Conservation (phyloP, 225 moss, liverwort and hornwort species). For the Sphagnum contortum region DNA sequence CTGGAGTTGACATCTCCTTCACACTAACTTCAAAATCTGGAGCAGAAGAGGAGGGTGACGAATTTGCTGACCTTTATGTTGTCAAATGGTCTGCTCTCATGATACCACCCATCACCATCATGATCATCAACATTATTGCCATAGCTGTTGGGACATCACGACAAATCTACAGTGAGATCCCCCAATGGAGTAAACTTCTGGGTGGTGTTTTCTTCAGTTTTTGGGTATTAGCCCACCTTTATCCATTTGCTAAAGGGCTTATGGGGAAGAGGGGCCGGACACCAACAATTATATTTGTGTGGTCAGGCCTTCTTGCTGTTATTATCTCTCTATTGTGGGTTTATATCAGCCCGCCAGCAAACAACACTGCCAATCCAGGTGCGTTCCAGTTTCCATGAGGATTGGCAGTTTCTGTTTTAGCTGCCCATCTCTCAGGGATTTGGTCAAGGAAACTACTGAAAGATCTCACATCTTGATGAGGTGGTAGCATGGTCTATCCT, state of each 20-base stretch:
- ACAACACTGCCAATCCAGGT: constrained; percentile 13
- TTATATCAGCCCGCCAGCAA: constrained; percentile 47
- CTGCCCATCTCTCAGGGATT: neutral
- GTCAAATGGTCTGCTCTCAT: constrained; percentile 90
- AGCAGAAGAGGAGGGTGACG: constrained; percentile 76
- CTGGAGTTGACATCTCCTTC: constrained; percentile 92
- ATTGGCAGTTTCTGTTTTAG: neutral
- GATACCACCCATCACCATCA: constrained; percentile 89
- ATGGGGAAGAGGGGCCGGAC: constrained; percentile 84
- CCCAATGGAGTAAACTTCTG: constrained; percentile 82
- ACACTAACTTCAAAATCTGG: constrained; percentile 75
- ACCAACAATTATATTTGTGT: constrained; percentile 84
- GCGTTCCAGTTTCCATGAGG: constrained; percentile 60
- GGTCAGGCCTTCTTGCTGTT: constrained; percentile 78
- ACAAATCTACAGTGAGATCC: constrained; percentile 49
- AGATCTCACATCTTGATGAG: too few species aligned
- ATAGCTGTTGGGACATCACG: constrained; percentile 75
- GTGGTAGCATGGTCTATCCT: too few species aligned
- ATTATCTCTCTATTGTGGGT: constrained; percentile 91
- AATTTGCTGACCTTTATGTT: constrained; percentile 67
- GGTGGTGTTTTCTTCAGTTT: constrained; percentile 86
- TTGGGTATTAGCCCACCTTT: constrained; percentile 79
- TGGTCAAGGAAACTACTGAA: too few species aligned
- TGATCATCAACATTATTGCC: constrained; percentile 65
- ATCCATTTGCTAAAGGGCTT: constrained; percentile 93